Evolutionary conservation across 495 filamentous ascomycete genomes (phyloP), one percentile per base, ranked within the genome.

Genomic region (Aspergillus sclerotioniger): DNA sequence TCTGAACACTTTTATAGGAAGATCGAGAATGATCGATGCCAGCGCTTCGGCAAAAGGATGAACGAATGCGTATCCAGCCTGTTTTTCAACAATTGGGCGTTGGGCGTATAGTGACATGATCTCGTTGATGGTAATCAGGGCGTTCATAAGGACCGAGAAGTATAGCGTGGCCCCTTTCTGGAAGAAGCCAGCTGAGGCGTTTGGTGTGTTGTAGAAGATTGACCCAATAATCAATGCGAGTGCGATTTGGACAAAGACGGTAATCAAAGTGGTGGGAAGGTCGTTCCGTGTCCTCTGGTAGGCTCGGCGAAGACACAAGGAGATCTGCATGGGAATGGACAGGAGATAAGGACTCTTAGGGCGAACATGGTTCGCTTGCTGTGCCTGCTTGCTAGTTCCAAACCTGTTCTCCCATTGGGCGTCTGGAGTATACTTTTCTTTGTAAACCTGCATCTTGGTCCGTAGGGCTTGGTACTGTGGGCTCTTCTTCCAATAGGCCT

Each of bases 141-240:
- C 76, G 54, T 83, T 83, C 20, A 81, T 65, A 16, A 96, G 79
- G 61, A 92, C 85, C 39, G 90, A 89, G 62, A 96, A 95, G 82
- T 96, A 96, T 20, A 96, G 76, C 1, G 92, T 76, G 51, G 87
- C 89, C 32, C 89, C 90, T 47, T 88, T 81, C 51, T 82, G 77
- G 73, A 82, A 88, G 75, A 96, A 92, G 21, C 70, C 82, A 81
- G 51, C 70, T 61, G 45, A 90, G 84, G 54, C 76, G 73, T 29
- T 69, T 20, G 80, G 71, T 5, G 92, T 73, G 57, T 92, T 87
- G 72, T 86, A 96, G 75, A 92, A 96, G 37, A 95, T 86, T 53
- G 83, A 88, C 35, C 88, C 85, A 61, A 96, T 84, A 64, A 96
- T 87, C 33, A 96, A 74, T 25, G 90, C 80, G 81, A 94, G 87